phyloP scores from a whole-genome alignment of 805 yeast genomes.

The Millerozyma acaciae region DNA sequence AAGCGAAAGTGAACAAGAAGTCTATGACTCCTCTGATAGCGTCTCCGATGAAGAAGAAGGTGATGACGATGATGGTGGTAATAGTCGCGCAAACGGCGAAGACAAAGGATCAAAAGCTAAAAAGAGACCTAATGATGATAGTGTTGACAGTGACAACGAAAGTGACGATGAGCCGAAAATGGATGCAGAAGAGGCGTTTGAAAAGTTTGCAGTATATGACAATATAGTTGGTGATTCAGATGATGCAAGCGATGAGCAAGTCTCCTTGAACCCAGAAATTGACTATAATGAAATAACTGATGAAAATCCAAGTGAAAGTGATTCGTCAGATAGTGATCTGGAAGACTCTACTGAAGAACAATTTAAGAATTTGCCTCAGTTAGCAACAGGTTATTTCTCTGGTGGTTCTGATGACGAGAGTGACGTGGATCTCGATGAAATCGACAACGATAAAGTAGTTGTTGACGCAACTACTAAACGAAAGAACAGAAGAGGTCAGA shows the following conservation, averaged over 20 bases:
- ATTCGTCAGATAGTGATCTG: slow-evolving; percentile 17
- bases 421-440: slow-evolving; percentile 30
- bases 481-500: slow-evolving; percentile 92
- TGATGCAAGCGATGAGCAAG: slow-evolving; percentile 30
- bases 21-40: slow-evolving; percentile 11
- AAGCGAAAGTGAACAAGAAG: slow-evolving; percentile 15
- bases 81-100: slow-evolving; percentile 14
- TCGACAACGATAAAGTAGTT: slow-evolving; percentile 46
- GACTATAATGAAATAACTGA: slow-evolving; percentile 64
- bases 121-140: slow-evolving; percentile 12
- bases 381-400: slow-evolving; percentile 78
- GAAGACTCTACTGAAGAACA: slow-evolving; percentile 8
- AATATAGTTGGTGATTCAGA: slow-evolving; percentile 41
- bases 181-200: slow-evolving; percentile 25
- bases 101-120: slow-evolving; percentile 12
- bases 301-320: slow-evolving; percentile 40
- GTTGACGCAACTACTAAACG: slow-evolving; percentile 53
- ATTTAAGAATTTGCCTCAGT: slow-evolving; percentile 53
- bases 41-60: slow-evolving; percentile 19
- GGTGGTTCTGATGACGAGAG: slow-evolving; percentile 72
- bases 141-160: slow-evolving; percentile 11
- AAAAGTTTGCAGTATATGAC: slow-evolving; percentile 35
- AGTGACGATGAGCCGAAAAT: slow-evolving; percentile 10
- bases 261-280: slow-evolving; percentile 32
- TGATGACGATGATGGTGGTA: no score